Base-by-base conservation (phyloP, 192 early-diverging fungal genomes). In the Phlyctochytrium arcticum region DNA sequence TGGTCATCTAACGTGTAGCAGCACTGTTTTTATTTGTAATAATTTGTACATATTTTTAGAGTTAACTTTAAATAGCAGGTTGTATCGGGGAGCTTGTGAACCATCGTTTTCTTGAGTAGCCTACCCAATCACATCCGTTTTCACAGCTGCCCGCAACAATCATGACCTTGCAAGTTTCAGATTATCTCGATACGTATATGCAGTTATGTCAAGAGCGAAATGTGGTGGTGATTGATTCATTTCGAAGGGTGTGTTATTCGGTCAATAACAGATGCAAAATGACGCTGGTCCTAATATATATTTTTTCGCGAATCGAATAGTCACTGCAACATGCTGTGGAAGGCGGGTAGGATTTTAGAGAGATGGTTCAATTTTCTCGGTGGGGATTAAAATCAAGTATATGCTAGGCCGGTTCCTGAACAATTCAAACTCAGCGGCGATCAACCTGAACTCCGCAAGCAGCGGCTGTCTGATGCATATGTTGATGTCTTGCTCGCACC, bases 401-500 rank as follows among this genome's bases (percentile, higher is more conserved):
- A n/a, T 61, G 2, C 15, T 53, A 76, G 75, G 30, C 15, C 33
- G 5, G 37, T 75, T 27, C 78, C 78, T 3, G 65, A 67, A 29
- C 30, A 36, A 8, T 67, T 80, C 23, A 30, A 54, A 15, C 59
- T 80, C 8, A 62, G 32, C 30, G 78, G 78, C 17, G 71, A 56
- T 10, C 42, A 54, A 32, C 39, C 60, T 8, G 73, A 79, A 6
- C 59, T 80, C 9, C 24, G 36, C 1, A 10, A 62, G 19, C 62
- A 35, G 6, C 62, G 78, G 4, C 36, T 80, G 6, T 62, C 60
- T 10, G 74, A 80, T 36, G 59, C 44, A 6, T 65, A 67, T 47
- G 46, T 69, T 9, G 56, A 71, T 24, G 62, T 71, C n/a, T 29
- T 80, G 0, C 48, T 80, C 10, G 73, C 24, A 2, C 70, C 77